Evolutionary conservation across 345 rosid species (phyloP), one percentile per base, ranked within the genome.

Genomic region (Salix suchowensis): DNA sequence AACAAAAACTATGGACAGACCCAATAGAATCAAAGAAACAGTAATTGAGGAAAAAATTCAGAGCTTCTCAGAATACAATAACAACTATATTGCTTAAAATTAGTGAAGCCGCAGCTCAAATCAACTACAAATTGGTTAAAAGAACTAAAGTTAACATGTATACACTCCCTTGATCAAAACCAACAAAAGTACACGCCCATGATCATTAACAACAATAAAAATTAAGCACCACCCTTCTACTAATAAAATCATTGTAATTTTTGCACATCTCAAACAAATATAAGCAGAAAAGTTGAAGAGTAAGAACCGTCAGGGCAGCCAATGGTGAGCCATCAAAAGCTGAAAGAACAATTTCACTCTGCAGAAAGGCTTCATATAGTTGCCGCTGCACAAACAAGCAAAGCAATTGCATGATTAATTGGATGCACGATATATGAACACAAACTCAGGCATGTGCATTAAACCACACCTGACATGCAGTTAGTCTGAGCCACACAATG

Each of bases 321-420:
- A 93, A 80, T 68, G 99, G 99, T 2, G 99, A 96, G 84, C 94
- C 92, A 86, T 93, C 98, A 81, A 92, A 96, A 71, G 99, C 91
- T 52, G 99, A 96, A 76, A 91, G 87, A 86, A 96, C 99, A 68
- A 93, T 83, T 83, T 92, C 96, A 88, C 97, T 93, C 7, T 87
- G 88, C 83, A 96, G 78, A 82, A 92, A 96, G 70, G 99, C 98
- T 86, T 93, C 94, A 77, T 96, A 96, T 18, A 96, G 77, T 85
- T 88, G 92, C 72, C 89, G 88, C 99, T 96, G 84, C 81, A 82
- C 65, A 7, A 54, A n/a, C 73, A 82, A 69, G 72, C 68, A 71
- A 67, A 7, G 2, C 18, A 37, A 46, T 14, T 44, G 21, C 15
- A 48, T 11, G 11, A 77, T 23, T 36, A 39, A 46, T 50, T 10